Conservation (phyloP, 169 alveolate species). For the Plasmodium knowlesi region DNA sequence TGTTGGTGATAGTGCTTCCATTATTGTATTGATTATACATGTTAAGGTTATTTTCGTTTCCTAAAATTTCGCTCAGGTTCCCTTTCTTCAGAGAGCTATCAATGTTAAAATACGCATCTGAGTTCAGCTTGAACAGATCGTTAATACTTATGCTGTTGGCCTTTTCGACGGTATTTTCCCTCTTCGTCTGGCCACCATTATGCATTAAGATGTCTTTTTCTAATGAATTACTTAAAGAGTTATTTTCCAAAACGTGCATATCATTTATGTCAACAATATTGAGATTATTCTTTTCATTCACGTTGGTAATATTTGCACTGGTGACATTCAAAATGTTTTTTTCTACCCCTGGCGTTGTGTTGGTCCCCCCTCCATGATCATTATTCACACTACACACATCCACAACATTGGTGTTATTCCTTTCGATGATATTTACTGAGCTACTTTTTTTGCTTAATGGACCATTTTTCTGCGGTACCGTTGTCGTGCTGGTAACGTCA, state of each 20-base stretch:
- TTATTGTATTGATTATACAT: background rate
- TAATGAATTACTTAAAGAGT: background rate
- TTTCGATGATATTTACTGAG: background rate
- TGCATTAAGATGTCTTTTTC: slow-evolving; percentile 3
- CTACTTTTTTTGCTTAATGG: background rate
- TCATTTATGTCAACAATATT: slow-evolving; percentile 21
- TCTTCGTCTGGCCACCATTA: background rate
- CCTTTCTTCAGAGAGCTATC: slow-evolving; percentile 40
- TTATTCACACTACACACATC: background rate
- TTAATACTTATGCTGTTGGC: slow-evolving; percentile 35
- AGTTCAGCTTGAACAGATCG: slow-evolving; percentile 50
- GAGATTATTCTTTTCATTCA: background rate
- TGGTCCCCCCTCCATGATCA: background rate
- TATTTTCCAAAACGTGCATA: slow-evolving; percentile 4
- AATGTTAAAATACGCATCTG: slow-evolving; percentile 15
- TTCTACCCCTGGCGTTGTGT: background rate
- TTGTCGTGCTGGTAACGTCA: background rate
- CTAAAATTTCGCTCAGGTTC: slow-evolving; percentile 26
- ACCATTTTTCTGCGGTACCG: background rate
- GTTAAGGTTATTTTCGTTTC: slow-evolving; percentile 8
- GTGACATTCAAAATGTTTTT: background rate
- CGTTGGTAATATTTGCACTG: background rate
- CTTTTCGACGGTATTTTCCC: slow-evolving; percentile 40
- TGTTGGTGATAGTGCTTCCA: background rate
- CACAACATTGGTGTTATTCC: background rate